Base-by-base conservation (phyloP, 2,329 filamentous ascomycete species). In the Penicillium crustosum region DNA sequence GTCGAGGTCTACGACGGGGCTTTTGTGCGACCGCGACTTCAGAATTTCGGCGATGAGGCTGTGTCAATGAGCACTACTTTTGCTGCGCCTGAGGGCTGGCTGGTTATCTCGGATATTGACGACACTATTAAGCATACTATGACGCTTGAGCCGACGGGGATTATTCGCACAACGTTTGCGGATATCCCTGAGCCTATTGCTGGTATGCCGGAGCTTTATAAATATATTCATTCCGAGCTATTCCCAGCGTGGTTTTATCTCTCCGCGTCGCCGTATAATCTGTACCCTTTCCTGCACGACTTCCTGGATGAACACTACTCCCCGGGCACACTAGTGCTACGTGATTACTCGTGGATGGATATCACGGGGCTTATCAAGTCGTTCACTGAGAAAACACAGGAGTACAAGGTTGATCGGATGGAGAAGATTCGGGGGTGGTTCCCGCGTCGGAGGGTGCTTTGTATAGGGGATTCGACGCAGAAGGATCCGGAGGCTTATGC, bases 111-210 rank as follows among this genome's bases (percentile, higher is more conserved):
- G 39, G 93, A 97, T 68, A 85, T 97, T 64, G 94, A 97, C 70
- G 93, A 97, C 75, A 96, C 93, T 0, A 96, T 97, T 79, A 97
- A 97, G 76, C 79, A 93, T 64, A 97, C 93, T 0, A 82, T 89
- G 73, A 96, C 93, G 0, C 85, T 87, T 43, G 88, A 90, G 49
- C 87, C 91, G 0, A 82, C 89, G 8, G 91, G 91, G 3, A 93
- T 97, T 67, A 79, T 97, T 6, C 83, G 85, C 47, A 88, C 89
- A 51, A 97, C 93, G 0, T 97, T 97, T 68, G 84, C 90, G 47
- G 89, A 93, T 50, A 79, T 86, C 17, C 88, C 92, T 0, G 79
- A 82, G 15, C 86, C 90, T 0, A 86, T 93, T 15, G 68, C 81
- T 0, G 91, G 90, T 48, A 97, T 97, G 91, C 90, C 92, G 0